Base-by-base conservation (phyloP, 305 asterid genomes). In the Solanum hybrid region DNA sequence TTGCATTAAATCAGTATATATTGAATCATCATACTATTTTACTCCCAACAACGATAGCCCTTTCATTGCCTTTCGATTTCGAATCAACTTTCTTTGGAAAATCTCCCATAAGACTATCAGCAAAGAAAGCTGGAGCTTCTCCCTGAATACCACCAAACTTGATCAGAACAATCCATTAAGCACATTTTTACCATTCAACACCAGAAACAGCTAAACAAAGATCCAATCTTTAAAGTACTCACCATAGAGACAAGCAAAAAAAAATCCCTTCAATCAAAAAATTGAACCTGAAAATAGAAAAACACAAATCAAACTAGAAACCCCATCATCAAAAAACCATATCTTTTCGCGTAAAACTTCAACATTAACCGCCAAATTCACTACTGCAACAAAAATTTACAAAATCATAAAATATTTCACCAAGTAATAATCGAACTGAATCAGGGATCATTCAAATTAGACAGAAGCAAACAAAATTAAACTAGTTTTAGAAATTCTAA, bases 1-100 rank as follows among this genome's bases (percentile, higher is more conserved):
- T 77, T 34, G 82, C 46, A 77, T 91, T 88, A 88, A 88, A 88
- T 89, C 90, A 86, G 84, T 66, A 87, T 31, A 87, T 27, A 85
- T 40, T 51, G 77, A 37, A 79, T 82, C 85, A 24, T 11, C 85
- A 37, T 79, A 79, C 85, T 36, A n/a, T 37, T 79, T 79, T 79
- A 36, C 85, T 79, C 22, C 85, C 85, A 37, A 79, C 85, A 37
- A 3, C 4, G 2, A 79, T 37, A 37, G 85, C 10, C 16, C 0
- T 79, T 79, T 36, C 85, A 79, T 37, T n/a, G 32, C 60, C 32
- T 12, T 79, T 37, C 13, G 2, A 37, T 79, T 79, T 37, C 8
- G 34, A 37, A 37, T 37, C 34, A 4, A 36, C 85, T 79, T 79
- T 37, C 85, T 79, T 79, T 79, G 20, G 85, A 79, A 1, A 6